Evolutionary conservation across 768 basidiomycete species (phyloP).

Genomic region (Phylloporus sp.): DNA sequence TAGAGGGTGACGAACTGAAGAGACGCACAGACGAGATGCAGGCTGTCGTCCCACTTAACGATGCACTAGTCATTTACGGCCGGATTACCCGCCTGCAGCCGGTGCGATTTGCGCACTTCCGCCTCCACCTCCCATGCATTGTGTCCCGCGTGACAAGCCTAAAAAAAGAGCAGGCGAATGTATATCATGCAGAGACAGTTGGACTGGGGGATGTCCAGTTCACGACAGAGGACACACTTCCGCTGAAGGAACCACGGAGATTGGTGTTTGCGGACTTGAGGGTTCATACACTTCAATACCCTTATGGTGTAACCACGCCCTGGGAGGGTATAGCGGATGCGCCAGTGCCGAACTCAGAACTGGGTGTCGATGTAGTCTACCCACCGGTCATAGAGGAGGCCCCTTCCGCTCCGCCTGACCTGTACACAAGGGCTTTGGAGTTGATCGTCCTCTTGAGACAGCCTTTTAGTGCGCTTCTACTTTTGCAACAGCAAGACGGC

Average conservation of each 20-base stretch:
- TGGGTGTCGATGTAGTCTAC: background rate
- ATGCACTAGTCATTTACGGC: background rate
- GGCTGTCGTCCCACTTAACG: background rate
- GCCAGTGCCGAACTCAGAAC: background rate
- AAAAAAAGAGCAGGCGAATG: background rate
- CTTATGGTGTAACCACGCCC: background rate
- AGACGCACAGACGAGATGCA: background rate
- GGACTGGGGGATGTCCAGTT: background rate
- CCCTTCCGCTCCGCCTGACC: background rate
- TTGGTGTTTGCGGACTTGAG: background rate
- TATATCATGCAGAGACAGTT: background rate
- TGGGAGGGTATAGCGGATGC: background rate
- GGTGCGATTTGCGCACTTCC: background rate
- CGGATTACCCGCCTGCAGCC: background rate
- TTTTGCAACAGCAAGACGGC: background rate
- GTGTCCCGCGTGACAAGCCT: background rate
- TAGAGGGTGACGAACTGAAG: background rate
- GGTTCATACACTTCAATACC: background rate
- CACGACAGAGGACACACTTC: background rate
- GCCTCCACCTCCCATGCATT: constrained; percentile 1
- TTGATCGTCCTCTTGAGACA: constrained; percentile 5
- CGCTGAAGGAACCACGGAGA: background rate
- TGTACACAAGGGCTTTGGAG: background rate
- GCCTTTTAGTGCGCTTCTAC: constrained; percentile 2
- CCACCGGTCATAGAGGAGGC: background rate